These are phyloP conservation scores for Hericium erinaceus DNA, from an alignment of 768 basidiomycete species.

Conservation along the genomic window DNA sequence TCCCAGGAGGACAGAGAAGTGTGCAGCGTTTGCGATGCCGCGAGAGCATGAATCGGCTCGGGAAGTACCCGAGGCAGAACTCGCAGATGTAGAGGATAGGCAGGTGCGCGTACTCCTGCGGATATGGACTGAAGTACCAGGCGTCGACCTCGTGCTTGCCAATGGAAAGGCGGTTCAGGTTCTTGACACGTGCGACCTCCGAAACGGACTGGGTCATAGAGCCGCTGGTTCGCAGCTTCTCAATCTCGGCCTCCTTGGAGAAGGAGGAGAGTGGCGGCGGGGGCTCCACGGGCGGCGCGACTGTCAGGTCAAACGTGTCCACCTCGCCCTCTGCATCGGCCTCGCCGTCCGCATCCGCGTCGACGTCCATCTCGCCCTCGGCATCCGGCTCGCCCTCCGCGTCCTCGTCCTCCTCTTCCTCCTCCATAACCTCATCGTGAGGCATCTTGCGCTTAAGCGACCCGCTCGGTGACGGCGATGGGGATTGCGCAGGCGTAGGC, in stretches of 20 bases:
- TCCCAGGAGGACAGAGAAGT: slow-evolving; percentile 90
- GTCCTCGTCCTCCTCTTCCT: slow-evolving; percentile 51
- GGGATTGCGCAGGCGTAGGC: slow-evolving; percentile 20
- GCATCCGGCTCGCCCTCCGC: slow-evolving; percentile 42
- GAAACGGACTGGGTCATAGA: slow-evolving; percentile 99
- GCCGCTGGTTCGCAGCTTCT: slow-evolving; percentile 93
- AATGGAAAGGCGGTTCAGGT: slow-evolving; percentile 93
- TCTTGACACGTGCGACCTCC: slow-evolving; percentile 97
- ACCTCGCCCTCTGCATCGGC: slow-evolving; percentile 68
- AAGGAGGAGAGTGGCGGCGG: slow-evolving; percentile 53
- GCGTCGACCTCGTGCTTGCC: slow-evolving; percentile 95
- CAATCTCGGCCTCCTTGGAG: slow-evolving; percentile 98
- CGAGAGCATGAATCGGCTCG: slow-evolving; percentile 81
- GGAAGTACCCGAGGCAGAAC: slow-evolving; percentile 92
- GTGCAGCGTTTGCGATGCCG: slow-evolving; percentile 90
- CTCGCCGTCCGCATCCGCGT: slow-evolving; percentile 39
- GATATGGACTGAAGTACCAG: slow-evolving; percentile 99
- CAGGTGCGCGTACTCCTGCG: slow-evolving; percentile 94
- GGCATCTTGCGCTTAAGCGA: slow-evolving; percentile 61
- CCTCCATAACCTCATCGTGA: slow-evolving; percentile 55
- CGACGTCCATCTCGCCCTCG: slow-evolving; percentile 23
- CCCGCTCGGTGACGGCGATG: slow-evolving; percentile 47
- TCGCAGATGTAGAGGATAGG: slow-evolving; percentile 97
- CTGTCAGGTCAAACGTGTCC: slow-evolving; percentile 43
- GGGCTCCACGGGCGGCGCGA: slow-evolving; percentile 38